These are phyloP conservation scores for Geum urbanum DNA, from an alignment of 306 rosid genomes.

Conservation along the genomic window DNA sequence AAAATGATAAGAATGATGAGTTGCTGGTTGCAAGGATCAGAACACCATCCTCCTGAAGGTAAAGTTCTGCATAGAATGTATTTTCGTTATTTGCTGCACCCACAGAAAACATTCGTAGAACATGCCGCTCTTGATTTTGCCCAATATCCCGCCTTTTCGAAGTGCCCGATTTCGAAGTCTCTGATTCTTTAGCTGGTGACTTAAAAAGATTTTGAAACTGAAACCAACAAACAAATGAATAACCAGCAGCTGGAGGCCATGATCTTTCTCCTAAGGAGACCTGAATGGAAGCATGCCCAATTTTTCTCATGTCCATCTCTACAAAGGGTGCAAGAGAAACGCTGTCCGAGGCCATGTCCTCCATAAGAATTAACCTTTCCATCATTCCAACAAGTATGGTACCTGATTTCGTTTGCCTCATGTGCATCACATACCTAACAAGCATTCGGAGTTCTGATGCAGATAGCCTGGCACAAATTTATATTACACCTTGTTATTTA, in stretches of 20 bases:
- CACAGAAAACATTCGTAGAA: constrained; percentile 81
- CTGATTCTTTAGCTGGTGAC: constrained; percentile 64
- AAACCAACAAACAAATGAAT: constrained; percentile 98
- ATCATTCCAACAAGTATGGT: constrained; percentile 77
- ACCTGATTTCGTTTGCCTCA: constrained; percentile 80
- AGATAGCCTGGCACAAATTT: constrained; percentile 61
- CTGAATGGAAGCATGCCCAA: constrained; percentile 94
- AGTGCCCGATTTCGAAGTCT: constrained; percentile 57
- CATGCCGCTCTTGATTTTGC: constrained; percentile 48
- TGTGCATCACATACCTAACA: constrained; percentile 69
- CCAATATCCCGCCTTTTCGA: constrained; percentile 55
- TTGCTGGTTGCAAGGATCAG: constrained; percentile 93
- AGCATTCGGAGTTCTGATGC: constrained; percentile 76
- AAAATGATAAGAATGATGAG: constrained; percentile 70
- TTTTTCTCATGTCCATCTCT: constrained; percentile 93
- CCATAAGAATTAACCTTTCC: constrained; percentile 77
- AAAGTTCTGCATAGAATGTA: constrained; percentile 80
- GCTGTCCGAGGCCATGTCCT: constrained; percentile 72
- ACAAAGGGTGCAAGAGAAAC: constrained; percentile 87
- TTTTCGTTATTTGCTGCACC: constrained; percentile 72
- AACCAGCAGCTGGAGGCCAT: constrained; percentile 99
- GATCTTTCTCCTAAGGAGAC: constrained; percentile 99
- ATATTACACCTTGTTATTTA: constrained; percentile 15
- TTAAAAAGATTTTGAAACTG: constrained; percentile 78
- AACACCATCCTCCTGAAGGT: constrained; percentile 95